Evolutionary conservation across 495 filamentous ascomycete species (phyloP).

Genomic region (Neurospora hispaniola): DNA sequence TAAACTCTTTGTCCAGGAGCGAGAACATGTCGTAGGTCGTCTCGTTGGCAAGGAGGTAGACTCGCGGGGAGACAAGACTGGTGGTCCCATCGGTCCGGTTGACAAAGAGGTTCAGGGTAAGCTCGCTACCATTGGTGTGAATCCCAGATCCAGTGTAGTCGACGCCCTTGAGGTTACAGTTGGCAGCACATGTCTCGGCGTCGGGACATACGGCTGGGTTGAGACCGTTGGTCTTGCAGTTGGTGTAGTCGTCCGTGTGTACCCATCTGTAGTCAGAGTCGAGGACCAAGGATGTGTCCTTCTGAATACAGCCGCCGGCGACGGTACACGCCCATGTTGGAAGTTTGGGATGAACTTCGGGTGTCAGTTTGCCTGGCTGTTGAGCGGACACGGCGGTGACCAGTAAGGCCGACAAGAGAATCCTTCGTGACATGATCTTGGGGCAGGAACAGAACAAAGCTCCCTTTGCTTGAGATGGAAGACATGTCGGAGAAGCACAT

Average conservation of each 20-base stretch:
- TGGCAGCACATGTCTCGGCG: slow-evolving; percentile 41
- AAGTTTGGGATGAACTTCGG: slow-evolving; percentile 39
- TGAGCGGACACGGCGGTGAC: slow-evolving; percentile 5
- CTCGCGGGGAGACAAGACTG: slow-evolving; percentile 30
- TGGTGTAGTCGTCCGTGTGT: slow-evolving; percentile 40
- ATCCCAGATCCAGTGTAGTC: slow-evolving; percentile 51
- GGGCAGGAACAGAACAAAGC: background rate
- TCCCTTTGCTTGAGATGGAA: background rate
- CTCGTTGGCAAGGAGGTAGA: slow-evolving; percentile 48
- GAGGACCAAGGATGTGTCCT: slow-evolving; percentile 43
- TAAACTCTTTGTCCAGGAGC: slow-evolving; percentile 48
- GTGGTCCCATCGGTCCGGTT: slow-evolving; percentile 6
- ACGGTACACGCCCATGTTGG: slow-evolving; percentile 43
- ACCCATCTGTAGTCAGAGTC: slow-evolving; percentile 58
- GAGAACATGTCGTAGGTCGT: slow-evolving; percentile 50
- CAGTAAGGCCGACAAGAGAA: slow-evolving; percentile 1
- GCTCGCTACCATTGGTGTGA: slow-evolving; percentile 36
- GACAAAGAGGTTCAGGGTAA: slow-evolving; percentile 11
- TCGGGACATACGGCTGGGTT: slow-evolving; percentile 43
- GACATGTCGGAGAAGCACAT: background rate
- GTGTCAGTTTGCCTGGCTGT: slow-evolving; percentile 8
- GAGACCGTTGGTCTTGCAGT: slow-evolving; percentile 49
- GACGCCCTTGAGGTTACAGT: slow-evolving; percentile 52
- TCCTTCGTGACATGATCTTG: background rate
- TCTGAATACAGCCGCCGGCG: slow-evolving; percentile 38